Base-by-base conservation (phyloP, 208 protist genomes). In the Lotmaria passim region DNA sequence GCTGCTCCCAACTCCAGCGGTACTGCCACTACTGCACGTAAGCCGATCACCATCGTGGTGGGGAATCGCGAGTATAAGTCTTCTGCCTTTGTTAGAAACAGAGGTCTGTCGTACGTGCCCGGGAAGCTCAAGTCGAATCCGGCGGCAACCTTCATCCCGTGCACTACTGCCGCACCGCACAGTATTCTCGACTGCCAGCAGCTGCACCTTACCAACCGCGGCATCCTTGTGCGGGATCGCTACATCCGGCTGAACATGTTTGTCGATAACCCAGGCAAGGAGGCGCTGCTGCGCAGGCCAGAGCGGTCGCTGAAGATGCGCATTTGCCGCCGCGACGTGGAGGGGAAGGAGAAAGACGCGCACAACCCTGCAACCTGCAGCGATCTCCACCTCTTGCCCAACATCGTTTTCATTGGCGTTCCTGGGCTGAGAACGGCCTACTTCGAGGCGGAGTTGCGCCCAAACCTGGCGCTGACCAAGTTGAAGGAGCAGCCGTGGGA, bases 161-260 rank as follows among this genome's bases (percentile, higher is more conserved):
- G 89, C 73, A 41, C 57, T 12, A 51, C 66, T 24, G 24, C 38
- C 12, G 66, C 68, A 11, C 48, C 78, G 23, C 89, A 94, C 80
- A 85, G 82, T 47, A 79, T 94, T 7, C 75, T 91, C 33, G 56
- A 73, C 48, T 94, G 89, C 69, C 60, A 71, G 21, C 41, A 80
- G 17, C 56, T 94, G 14, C 89, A 94, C 71, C 69, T 93, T 15
- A 81, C 33, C 50, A 90, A 86, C 62, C 81, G 86, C 47, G 89
- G 75, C 17, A 63, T 94, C 17, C 55, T 90, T 21, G 51, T 94
- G 11, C 72, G 75, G 12, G 78, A 91, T 50, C 78, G 79, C 41
- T 94, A 90, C 76, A 80, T 94, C 24, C 82, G 86, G 15, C 56
- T 94, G 34, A 85, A 92, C 77, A 94, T 91, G 85, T 52, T 94